Evolutionary conservation across 805 yeast species (phyloP).

Genomic region (Dipodascopsis tothii): DNA sequence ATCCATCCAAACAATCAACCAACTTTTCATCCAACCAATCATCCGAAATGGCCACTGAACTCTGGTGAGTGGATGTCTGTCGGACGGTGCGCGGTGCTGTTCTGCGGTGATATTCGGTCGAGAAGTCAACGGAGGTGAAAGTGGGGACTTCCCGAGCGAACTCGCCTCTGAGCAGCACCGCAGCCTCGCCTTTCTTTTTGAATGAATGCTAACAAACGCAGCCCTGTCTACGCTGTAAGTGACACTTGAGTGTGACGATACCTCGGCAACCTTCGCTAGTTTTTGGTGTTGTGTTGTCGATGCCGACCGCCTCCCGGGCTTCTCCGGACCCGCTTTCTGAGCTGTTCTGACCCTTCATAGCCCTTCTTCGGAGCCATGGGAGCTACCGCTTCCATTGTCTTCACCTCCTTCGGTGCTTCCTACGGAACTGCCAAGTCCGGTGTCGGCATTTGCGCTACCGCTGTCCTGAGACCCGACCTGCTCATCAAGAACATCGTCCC

Average conservation of each 20-base stretch:
- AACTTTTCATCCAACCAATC: constrained; percentile 2
- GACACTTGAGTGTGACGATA: background rate
- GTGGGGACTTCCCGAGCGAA: too few relatives aligned
- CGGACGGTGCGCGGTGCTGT: too few relatives aligned
- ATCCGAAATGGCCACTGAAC: constrained; percentile 51
- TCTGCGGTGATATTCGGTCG: too few relatives aligned
- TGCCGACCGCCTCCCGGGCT: background rate
- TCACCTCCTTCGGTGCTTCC: constrained; percentile 99
- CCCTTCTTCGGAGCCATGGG: constrained; percentile 99
- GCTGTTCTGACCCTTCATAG: constrained; percentile 34
- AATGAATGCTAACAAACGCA: too few relatives aligned
- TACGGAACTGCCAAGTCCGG: constrained; percentile 98
- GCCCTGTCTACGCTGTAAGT: constrained; percentile 66
- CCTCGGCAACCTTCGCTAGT: background rate
- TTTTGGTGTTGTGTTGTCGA: background rate
- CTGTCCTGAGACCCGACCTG: constrained; percentile 93
- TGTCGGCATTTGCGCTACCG: constrained; percentile 95
- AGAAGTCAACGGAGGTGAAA: too few relatives aligned
- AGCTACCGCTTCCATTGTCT: constrained; percentile 97
- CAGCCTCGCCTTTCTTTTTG: too few relatives aligned
- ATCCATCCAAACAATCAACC: too few relatives aligned
- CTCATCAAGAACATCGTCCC: constrained; percentile 88
- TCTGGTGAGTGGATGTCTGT: constrained; percentile 48
- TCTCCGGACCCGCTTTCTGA: too few relatives aligned
- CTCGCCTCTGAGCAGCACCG: too few relatives aligned